Percentiles rank a stretch among this genome's conserved stretches.
Conservation (phyloP, 1,284 basidiomycete species). For the Leccinum griseonigrum region DNA sequence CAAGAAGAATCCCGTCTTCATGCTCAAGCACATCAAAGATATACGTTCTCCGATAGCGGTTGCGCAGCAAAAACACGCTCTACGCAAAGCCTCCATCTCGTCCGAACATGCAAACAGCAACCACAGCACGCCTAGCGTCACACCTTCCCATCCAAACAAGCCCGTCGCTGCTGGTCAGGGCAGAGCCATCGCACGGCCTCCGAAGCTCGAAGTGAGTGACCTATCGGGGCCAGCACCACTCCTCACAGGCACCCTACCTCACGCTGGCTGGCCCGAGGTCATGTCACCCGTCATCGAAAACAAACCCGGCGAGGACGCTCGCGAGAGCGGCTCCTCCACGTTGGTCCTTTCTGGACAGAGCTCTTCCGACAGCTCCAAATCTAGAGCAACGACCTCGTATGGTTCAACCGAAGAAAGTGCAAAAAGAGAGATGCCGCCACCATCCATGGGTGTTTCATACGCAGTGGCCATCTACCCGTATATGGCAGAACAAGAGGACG, state of each 20-base stretch:
- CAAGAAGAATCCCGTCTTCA: conserved; percentile 97
- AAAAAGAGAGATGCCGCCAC: conserved; percentile 48
- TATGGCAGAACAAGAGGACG: conserved; percentile 95
- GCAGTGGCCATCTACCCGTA: conserved; percentile 94
- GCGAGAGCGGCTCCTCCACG: conserved; percentile 20
- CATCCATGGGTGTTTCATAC: conserved; percentile 68
- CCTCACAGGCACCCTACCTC: conserved; percentile 54
- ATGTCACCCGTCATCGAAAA: conserved; percentile 58
- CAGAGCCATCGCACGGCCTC: conserved; percentile 45
- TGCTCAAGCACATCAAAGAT: conserved; percentile 98
- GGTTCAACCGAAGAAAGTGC: conserved; percentile 25
- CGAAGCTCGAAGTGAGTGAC: conserved; percentile 64
- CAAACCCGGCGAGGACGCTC: conserved; percentile 39
- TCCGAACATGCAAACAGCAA: conserved; percentile 25
- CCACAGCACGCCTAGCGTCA: conserved; percentile 16
- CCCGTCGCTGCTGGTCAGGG: conserved; percentile 30
- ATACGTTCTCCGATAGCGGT: conserved; percentile 96
- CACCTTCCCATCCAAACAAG: conserved; percentile 23
- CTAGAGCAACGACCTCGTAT: conserved; percentile 12
- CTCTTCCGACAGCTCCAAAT: conserved; percentile 19
- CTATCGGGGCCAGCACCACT: conserved; percentile 38
- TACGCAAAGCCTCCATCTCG: conserved; percentile 62
- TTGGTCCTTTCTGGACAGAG: conserved; percentile 17
- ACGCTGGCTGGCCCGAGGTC: conserved; percentile 71
- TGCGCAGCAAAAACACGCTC: conserved; percentile 91